phyloP scores from a whole-genome alignment of 1,284 basidiomycete species.

The Tremellales sp. region DNA sequence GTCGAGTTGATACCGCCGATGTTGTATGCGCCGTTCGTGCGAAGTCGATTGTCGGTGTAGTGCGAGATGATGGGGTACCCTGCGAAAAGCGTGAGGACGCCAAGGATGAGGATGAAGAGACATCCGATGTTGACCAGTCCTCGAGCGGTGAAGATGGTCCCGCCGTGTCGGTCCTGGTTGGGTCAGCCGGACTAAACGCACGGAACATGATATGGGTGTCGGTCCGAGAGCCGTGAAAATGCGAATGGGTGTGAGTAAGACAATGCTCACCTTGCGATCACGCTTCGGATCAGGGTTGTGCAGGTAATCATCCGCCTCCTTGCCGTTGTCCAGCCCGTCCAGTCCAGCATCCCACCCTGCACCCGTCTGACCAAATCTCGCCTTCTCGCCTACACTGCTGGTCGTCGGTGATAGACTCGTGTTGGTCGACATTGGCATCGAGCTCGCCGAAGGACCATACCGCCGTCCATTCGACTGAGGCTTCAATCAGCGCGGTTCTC shows the following conservation, averaged over 20 bases:
- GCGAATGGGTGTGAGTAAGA: not conserved
- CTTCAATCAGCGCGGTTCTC: slow-evolving; percentile 3
- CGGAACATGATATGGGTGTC: not conserved
- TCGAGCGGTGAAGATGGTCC: slow-evolving; percentile 64
- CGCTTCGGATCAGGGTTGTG: slow-evolving; percentile 57
- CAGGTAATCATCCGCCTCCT: slow-evolving; percentile 50
- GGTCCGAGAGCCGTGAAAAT: not conserved
- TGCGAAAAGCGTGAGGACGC: slow-evolving; percentile 57
- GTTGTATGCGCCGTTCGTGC: slow-evolving; percentile 53
- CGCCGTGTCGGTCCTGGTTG: slow-evolving; percentile 45
- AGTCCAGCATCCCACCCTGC: slow-evolving; percentile 15
- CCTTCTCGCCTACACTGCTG: slow-evolving; percentile 5
- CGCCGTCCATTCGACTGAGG: not conserved
- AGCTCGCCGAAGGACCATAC: not conserved
- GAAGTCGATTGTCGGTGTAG: slow-evolving; percentile 32
- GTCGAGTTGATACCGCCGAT: slow-evolving; percentile 56
- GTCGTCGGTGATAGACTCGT: not conserved
- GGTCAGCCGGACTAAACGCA: not conserved
- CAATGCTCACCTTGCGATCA: slow-evolving; percentile 53
- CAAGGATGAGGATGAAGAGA: slow-evolving; percentile 56
- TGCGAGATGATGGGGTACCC: slow-evolving; percentile 49
- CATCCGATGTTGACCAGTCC: slow-evolving; percentile 74
- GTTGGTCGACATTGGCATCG: slow-evolving; percentile 2
- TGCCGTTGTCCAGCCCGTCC: slow-evolving; percentile 25
- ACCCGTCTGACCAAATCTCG: slow-evolving; percentile 6